Base-by-base conservation (phyloP, 768 basidiomycete species). In the Leccinum broughii region DNA sequence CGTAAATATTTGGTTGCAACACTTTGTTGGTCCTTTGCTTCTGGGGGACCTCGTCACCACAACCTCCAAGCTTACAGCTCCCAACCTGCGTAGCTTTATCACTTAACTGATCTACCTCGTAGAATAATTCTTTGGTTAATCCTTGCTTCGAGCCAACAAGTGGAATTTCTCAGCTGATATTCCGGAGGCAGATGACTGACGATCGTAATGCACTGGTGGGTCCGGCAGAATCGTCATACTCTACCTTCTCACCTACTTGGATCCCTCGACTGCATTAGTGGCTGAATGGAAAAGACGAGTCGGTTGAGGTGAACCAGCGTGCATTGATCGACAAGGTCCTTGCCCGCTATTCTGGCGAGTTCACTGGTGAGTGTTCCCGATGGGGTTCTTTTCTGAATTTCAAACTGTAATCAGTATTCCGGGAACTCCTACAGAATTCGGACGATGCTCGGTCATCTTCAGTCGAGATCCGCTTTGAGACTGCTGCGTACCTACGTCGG, bases 251-350 rank as follows among this genome's bases (percentile, higher is more conserved):
- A 60, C 46, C 2, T 1, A 9, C 10, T 4, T 39, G 51, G 44
- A 6, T 46, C 44, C 41, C 3, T n/a, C 32, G 44, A 28, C 10
- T 44, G 3, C n/a, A 32, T 51, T 60, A 83, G 82, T 83, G 81
- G 82, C 75, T 71, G 26, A 75, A 67, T n/a, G 90, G 90, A 17
- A 80, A 86, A 64, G 90, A 92, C 67, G 90, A 92, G 68, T 83
- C 88, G 1, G 89, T 95, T 0, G 90, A 95, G 75, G 95, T 96
- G 51, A 96, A 96, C 73, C 95, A 96, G 72, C 85, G 95, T 20
- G 95, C 94, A n/a, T 79, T 97, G 59, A 96, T 98, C 56, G 95
- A 97, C 80, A 98, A 95, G 76, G 93, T 98, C 24, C 85, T 99
- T 22, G 94, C 96, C 10, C 82, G 96, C 26, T 99, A 99, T 76